Evolutionary conservation across 1,284 basidiomycete species (phyloP).

Genomic region (Fomitopsis betulina): DNA sequence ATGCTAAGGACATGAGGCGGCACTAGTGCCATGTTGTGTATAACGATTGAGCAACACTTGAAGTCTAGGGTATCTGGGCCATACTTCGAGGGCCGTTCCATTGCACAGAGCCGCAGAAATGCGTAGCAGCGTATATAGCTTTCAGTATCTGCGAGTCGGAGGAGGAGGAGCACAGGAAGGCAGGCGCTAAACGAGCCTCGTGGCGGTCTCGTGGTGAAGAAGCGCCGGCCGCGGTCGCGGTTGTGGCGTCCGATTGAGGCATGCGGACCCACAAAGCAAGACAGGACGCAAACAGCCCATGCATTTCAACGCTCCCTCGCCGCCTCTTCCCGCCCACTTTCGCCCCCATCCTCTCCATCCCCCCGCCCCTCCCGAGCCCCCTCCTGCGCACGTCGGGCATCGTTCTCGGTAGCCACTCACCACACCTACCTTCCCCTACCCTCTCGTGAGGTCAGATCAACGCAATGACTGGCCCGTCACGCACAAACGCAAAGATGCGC

Average conservation of each 20-base stretch:
- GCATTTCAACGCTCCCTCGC: constrained; percentile 1
- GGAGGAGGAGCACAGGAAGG: background rate
- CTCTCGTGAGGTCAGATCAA: background rate
- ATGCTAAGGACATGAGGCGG: background rate
- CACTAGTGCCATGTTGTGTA: background rate
- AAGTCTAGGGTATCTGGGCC: too few species aligned
- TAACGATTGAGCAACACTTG: background rate
- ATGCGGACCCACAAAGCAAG: constrained; percentile 12
- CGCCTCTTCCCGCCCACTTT: background rate
- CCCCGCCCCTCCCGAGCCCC: background rate
- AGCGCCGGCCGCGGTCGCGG: background rate
- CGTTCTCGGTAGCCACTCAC: background rate
- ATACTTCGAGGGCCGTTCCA: background rate
- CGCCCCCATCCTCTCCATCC: background rate
- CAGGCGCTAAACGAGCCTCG: background rate
- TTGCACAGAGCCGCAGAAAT: too few species aligned
- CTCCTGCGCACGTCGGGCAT: background rate
- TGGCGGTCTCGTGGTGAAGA: background rate
- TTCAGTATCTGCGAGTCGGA: too few species aligned
- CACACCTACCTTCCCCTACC: background rate
- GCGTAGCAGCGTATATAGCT: too few species aligned
- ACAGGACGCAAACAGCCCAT: constrained; percentile 7
- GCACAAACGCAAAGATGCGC: background rate
- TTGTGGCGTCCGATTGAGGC: background rate
- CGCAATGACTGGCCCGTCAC: constrained; percentile 3